Evolutionary conservation across 2,329 filamentous ascomycete species (phyloP).

Genomic region (Pseudomassariella vexata): DNA sequence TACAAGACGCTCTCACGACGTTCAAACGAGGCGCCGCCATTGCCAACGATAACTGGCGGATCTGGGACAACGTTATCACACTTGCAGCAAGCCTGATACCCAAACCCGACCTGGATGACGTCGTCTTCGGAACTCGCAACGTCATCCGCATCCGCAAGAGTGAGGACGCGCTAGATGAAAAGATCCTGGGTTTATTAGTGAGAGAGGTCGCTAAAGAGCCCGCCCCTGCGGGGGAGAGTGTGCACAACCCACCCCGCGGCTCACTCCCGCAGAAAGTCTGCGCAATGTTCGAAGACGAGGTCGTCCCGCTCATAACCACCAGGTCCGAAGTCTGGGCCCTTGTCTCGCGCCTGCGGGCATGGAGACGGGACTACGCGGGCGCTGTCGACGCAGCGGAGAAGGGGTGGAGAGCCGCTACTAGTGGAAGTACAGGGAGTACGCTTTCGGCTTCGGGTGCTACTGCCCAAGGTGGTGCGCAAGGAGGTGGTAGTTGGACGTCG

Average conservation of each 20-base stretch:
- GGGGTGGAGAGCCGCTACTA: constrained; percentile 70
- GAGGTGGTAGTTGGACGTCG: constrained; percentile 36
- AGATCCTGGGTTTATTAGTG: constrained; percentile 67
- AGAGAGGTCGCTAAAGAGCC: constrained; percentile 52
- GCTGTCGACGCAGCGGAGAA: constrained; percentile 84
- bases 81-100: constrained; percentile 74
- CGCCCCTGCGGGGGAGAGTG: constrained; percentile 10
- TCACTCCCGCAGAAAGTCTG: constrained; percentile 58
- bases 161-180: constrained; percentile 72
- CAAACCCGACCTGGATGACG: constrained; percentile 61
- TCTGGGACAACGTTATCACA: constrained; percentile 95
- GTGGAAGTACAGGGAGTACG: constrained; percentile 28
- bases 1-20: constrained; percentile 72
- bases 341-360: constrained; percentile 65
- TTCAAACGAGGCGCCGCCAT: constrained; percentile 82
- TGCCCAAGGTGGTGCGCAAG: constrained; percentile 17
- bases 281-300: constrained; percentile 64
- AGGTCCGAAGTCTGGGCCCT: constrained; percentile 73
- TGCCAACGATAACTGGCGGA: constrained; percentile 81
- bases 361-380: constrained; percentile 62
- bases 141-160: constrained; percentile 72
- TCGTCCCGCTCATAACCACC: constrained; percentile 80
- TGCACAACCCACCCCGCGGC: constrained; percentile 46
- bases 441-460: constrained; percentile 37
- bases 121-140: constrained; percentile 67